Evolutionary conservation across 108 stramenopile genomes (phyloP).

Genomic region (Skeletonema tropicum): DNA sequence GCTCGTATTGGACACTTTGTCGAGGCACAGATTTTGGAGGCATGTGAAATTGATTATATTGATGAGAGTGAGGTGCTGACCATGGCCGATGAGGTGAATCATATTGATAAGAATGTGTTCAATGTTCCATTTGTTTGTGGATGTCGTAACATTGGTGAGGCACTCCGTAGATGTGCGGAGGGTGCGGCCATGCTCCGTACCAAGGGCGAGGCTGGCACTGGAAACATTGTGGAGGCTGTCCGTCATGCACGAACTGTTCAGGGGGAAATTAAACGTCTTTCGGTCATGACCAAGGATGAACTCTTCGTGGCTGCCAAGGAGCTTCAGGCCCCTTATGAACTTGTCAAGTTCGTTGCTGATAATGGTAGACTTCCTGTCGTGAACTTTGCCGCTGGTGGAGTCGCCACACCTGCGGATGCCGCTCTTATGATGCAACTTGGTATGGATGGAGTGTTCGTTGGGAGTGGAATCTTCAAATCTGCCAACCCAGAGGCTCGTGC

Average conservation of each 20-base stretch:
- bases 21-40: conserved; percentile 98
- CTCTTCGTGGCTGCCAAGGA: conserved; percentile 97
- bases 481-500: conserved; percentile 94
- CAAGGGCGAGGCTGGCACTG: conserved; percentile 99
- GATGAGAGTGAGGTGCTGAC: conserved; percentile 98
- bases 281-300: conserved; percentile 94
- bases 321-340: conserved; percentile 91
- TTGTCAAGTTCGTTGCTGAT: conserved; percentile 91
- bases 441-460: conserved; percentile 99
- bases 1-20: conserved; percentile 99
- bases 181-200: conserved; percentile 99
- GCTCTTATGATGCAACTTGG: conserved; percentile 99
- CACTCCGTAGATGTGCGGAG: conserved; percentile 95
- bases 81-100: conserved; percentile 99
- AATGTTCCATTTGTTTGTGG: conserved; percentile 99
- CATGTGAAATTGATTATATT: conserved; percentile 98
- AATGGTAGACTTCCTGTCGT: conserved; percentile 96
- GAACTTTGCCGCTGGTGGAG: conserved; percentile 99
- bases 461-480: conserved; percentile 98
- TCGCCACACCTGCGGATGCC: conserved; percentile 99
- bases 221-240: conserved; percentile 99
- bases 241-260: conserved; percentile 95
- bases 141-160: conserved; percentile 98
- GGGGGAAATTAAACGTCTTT: conserved; percentile 82
- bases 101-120: conserved; percentile 98